Base-by-base conservation (phyloP, 495 filamentous ascomycete species). In the Penicillium subrubescens region DNA sequence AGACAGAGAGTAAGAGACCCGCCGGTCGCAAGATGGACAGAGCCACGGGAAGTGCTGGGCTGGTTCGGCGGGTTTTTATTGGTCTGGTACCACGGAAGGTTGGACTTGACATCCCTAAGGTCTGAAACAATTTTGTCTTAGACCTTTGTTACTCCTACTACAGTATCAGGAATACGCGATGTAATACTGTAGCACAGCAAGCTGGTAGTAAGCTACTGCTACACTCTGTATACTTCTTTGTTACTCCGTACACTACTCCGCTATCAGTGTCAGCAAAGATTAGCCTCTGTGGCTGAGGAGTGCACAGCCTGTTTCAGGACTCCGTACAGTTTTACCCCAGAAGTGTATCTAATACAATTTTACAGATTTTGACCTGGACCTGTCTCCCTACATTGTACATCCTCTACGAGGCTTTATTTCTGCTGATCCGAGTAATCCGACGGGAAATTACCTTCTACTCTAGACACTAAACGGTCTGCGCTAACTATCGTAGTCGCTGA, bases 21-120 rank as follows among this genome's bases (percentile, higher is more conserved):
- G 60, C 57, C 65, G 61, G 65, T 63, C 65, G 64, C 64, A 67
- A 67, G 59, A 27, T 25, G 48, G 51, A 55, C 29, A 15, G 33
- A 39, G n/a, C 31, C 53, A 37, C 31, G 53, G 34, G 31, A 21
- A 37, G 53, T 54, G 34, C 34, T 25, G 33, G 34, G 34, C 33
- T 29, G 56, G 46, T 19, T 29, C 46, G 59, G 56, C 37, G 21
- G 39, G 41, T 25, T 58, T 33, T 63, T 43, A 64, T 63, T 67
- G 65, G 65, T 25, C 55, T 27, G 25, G 5, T 11, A 8, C 7
- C 19, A 3, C 19, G 43, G 43, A 44, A 21, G 43, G n/a, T 10
- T 3, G 44, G 44, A 48, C 19, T 48, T 48, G 44, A 48, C 43
- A 46, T 48, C 21, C 44, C 10, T 25, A 3, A 33, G 48, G 25